phyloP scores from a whole-genome alignment of 2,329 filamentous ascomycete genomes.

The Lasiodiplodia sp. region DNA sequence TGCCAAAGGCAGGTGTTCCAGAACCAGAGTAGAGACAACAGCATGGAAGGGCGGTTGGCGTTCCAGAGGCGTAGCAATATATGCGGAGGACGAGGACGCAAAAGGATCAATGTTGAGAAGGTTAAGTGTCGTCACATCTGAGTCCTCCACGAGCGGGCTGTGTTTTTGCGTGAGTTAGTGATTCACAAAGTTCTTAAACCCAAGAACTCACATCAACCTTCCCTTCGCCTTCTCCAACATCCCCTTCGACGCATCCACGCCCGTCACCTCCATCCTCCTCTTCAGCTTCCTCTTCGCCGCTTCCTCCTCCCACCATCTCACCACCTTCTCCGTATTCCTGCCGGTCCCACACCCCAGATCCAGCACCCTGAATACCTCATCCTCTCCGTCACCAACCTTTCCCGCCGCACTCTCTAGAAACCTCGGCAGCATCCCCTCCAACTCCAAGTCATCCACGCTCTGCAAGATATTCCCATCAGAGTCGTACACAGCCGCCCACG shows the following conservation, averaged over 20 bases:
- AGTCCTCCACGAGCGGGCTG: background rate
- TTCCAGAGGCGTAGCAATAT: background rate
- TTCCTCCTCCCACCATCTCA: constrained; percentile 37
- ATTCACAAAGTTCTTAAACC: background rate
- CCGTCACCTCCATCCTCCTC: constrained; percentile 52
- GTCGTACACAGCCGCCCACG: constrained; percentile 66
- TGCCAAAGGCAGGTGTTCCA: constrained; percentile 67
- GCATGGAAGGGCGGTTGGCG: constrained; percentile 46
- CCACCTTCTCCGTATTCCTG: constrained; percentile 65
- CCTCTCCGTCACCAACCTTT: constrained; percentile 26
- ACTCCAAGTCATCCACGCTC: constrained; percentile 66
- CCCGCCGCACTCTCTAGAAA: constrained; percentile 50
- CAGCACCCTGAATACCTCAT: constrained; percentile 53
- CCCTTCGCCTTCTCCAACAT: constrained; percentile 65
- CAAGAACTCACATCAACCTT: background rate
- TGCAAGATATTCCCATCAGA: constrained; percentile 72
- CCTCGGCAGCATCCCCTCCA: constrained; percentile 58
- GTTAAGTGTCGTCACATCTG: background rate
- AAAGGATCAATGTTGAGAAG: constrained; percentile 13
- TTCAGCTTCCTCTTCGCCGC: background rate
- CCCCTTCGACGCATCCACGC: constrained; percentile 62
- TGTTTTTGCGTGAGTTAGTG: background rate
- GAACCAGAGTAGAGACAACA: constrained; percentile 67
- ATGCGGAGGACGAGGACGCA: background rate
- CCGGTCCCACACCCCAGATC: constrained; percentile 73